These are phyloP conservation scores for Tolypocladium guangdongense DNA, from an alignment of 2,329 filamentous ascomycete species.

Conservation along the genomic window DNA sequence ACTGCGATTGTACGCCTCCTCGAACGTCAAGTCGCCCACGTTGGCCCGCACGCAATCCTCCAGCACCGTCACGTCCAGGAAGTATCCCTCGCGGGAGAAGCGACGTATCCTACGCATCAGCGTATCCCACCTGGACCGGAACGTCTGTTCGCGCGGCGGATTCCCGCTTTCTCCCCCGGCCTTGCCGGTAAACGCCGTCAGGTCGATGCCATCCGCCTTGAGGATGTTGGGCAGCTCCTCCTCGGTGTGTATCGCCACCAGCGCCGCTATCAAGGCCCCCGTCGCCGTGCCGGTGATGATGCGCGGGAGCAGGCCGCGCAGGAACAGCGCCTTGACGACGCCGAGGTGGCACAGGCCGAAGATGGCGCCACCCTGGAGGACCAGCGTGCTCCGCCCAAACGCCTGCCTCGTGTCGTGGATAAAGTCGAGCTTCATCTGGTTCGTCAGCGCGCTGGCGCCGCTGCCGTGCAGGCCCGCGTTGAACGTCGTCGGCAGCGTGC, in stretches of 20 bases:
- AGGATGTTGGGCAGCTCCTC: constrained; percentile 72
- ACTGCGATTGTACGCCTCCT: constrained; percentile 79
- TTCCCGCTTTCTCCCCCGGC: constrained; percentile 18
- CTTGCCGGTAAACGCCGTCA: constrained; percentile 59
- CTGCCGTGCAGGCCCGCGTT: constrained; percentile 20
- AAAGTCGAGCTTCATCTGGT: constrained; percentile 73
- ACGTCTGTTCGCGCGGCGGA: constrained; percentile 23
- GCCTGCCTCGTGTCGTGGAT: constrained; percentile 80
- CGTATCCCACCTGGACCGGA: constrained; percentile 41
- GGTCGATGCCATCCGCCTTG: constrained; percentile 68
- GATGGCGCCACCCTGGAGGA: constrained; percentile 82
- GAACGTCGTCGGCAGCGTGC: constrained; percentile 48
- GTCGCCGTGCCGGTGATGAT: constrained; percentile 90
- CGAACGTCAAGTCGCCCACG: constrained; percentile 82
- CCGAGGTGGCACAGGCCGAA: constrained; percentile 87
- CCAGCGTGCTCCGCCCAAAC: constrained; percentile 75
- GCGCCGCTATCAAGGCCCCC: constrained; percentile 77
- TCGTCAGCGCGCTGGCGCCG: constrained; percentile 38
- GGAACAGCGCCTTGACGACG: constrained; percentile 77
- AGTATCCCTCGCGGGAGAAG: constrained; percentile 67
- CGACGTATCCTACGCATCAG: constrained; percentile 54
- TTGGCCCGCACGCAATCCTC: constrained; percentile 78
- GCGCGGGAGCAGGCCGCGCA: constrained; percentile 69
- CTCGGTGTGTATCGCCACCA: constrained; percentile 79
- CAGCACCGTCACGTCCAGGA: constrained; percentile 70